These are phyloP conservation scores for Zopfia rhizophila DNA, from an alignment of 2,329 filamentous ascomycete species.

Conservation along the genomic window DNA sequence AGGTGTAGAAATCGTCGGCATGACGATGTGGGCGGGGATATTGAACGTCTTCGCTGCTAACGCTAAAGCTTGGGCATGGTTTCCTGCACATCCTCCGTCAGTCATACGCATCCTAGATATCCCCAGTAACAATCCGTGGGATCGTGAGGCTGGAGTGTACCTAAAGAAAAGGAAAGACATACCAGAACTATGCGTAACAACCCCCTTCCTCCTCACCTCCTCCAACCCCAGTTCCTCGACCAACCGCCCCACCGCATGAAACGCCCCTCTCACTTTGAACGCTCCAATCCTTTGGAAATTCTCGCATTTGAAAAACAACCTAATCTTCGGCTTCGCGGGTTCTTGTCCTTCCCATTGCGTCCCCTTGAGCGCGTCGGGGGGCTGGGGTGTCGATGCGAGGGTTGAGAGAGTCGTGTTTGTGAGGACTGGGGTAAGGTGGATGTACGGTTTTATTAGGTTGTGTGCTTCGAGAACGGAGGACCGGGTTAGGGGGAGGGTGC, in stretches of 20 bases:
- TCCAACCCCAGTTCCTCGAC: slow-evolving; percentile 64
- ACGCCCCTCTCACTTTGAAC: slow-evolving; percentile 92
- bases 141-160: too few relatives aligned
- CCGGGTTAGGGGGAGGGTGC: slow-evolving; percentile 74
- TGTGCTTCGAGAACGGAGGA: slow-evolving; percentile 77
- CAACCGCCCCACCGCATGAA: slow-evolving; percentile 81
- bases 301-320: slow-evolving; percentile 95
- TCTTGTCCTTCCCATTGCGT: slow-evolving; percentile 67
- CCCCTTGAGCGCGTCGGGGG: slow-evolving; percentile 61
- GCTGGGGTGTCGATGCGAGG: slow-evolving; percentile 78
- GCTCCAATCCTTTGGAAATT: slow-evolving; percentile 91
- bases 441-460: slow-evolving; percentile 74
- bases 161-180: slow-evolving; percentile 28
- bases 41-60: slow-evolving; percentile 79
- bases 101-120: neutral
- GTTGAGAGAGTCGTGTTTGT: slow-evolving; percentile 79
- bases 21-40: slow-evolving; percentile 87
- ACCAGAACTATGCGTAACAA: slow-evolving; percentile 93
- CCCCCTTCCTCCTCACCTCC: slow-evolving; percentile 68
- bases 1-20: slow-evolving; percentile 87
- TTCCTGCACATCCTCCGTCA: slow-evolving; percentile 66
- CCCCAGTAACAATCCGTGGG: neutral
- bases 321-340: slow-evolving; percentile 72
- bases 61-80: slow-evolving; percentile 92
- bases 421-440: slow-evolving; percentile 85